Conservation (phyloP, 2,329 filamentous ascomycete species). For the Sodiomyces alkalinus region DNA sequence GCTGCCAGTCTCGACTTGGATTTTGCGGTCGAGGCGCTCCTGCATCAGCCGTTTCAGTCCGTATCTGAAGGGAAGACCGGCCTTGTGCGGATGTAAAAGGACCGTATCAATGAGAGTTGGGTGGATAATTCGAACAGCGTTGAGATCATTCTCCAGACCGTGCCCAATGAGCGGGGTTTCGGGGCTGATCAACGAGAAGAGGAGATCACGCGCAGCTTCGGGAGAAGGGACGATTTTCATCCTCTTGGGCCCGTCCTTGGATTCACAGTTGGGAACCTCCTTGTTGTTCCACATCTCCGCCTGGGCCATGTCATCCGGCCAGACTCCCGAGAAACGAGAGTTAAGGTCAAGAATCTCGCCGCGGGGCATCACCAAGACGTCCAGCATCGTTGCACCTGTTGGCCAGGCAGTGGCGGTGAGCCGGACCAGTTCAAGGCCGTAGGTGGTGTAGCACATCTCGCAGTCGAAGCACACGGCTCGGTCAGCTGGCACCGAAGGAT, state of each 20-base stretch:
- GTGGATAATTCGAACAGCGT: conserved; percentile 70
- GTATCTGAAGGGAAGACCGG: conserved; percentile 61
- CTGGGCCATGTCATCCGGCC: conserved; percentile 56
- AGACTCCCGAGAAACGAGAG: conserved; percentile 80
- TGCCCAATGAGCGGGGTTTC: conserved; percentile 80
- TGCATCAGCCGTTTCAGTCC: conserved; percentile 63
- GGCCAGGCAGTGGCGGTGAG: conserved; percentile 86
- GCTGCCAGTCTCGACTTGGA: conserved; percentile 51
- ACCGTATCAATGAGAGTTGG: conserved; percentile 75
- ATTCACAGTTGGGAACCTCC: background rate
- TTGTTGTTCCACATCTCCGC: conserved; percentile 40
- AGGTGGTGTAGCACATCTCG: conserved; percentile 91
- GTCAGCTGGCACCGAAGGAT: conserved; percentile 30
- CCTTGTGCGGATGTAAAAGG: conserved; percentile 64
- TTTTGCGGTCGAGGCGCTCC: conserved; percentile 54
- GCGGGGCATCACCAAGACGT: conserved; percentile 70
- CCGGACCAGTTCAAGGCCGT: conserved; percentile 78
- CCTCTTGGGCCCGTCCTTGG: conserved; percentile 17
- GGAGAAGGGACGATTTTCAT: conserved; percentile 68
- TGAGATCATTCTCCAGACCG: conserved; percentile 90
- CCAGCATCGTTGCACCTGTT: conserved; percentile 55
- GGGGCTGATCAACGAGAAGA: conserved; percentile 62
- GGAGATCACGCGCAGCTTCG: conserved; percentile 54
- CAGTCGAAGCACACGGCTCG: conserved; percentile 80
- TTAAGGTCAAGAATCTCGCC: conserved; percentile 85